Percentiles rank a stretch among this genome's conserved stretches.
These are phyloP conservation scores for Phytophthora cactorum DNA, from an alignment of 352 stramenopile species.

Conservation along the genomic window DNA sequence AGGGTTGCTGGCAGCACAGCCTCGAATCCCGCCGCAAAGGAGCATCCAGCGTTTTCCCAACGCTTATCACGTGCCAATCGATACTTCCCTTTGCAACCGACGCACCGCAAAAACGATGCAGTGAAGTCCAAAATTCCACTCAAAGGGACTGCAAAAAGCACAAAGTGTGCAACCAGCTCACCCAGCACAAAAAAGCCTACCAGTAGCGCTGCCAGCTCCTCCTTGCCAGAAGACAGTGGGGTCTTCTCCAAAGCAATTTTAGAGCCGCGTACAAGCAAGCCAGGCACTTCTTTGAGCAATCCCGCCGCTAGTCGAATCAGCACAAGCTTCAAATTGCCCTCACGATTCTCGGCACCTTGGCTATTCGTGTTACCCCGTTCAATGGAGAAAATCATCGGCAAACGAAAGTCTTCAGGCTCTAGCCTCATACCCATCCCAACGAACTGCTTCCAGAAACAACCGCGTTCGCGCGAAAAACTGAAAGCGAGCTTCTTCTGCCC, in stretches of 20 bases:
- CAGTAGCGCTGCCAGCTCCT: slow-evolving; percentile 31
- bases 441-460: slow-evolving; percentile 61
- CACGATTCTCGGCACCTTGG: slow-evolving; percentile 14
- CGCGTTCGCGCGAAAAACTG: slow-evolving; percentile 32
- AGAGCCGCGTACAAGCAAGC: slow-evolving; percentile 37
- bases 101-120: slow-evolving; percentile 52
- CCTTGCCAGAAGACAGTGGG: slow-evolving; percentile 18
- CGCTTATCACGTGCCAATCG: slow-evolving; percentile 20
- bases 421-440: slow-evolving; percentile 41
- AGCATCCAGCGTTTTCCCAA: slow-evolving; percentile 33
- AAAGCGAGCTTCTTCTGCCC: slow-evolving; percentile 46
- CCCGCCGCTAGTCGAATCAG: slow-evolving; percentile 43
- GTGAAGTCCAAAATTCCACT: slow-evolving; percentile 66
- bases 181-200: slow-evolving; percentile 66
- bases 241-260: neutral
- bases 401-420: slow-evolving; percentile 54
- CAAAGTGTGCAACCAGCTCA: slow-evolving; percentile 66
- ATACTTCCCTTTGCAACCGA: slow-evolving; percentile 38
- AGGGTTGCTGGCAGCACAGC: slow-evolving; percentile 60
- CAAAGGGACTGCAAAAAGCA: slow-evolving; percentile 52
- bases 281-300: slow-evolving; percentile 39
- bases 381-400: slow-evolving; percentile 50
- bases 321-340: slow-evolving; percentile 45
- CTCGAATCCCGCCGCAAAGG: slow-evolving; percentile 64
- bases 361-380: slow-evolving; percentile 13